phyloP scores from a whole-genome alignment of 2,329 filamentous ascomycete genomes.

The Onygena corvina region DNA sequence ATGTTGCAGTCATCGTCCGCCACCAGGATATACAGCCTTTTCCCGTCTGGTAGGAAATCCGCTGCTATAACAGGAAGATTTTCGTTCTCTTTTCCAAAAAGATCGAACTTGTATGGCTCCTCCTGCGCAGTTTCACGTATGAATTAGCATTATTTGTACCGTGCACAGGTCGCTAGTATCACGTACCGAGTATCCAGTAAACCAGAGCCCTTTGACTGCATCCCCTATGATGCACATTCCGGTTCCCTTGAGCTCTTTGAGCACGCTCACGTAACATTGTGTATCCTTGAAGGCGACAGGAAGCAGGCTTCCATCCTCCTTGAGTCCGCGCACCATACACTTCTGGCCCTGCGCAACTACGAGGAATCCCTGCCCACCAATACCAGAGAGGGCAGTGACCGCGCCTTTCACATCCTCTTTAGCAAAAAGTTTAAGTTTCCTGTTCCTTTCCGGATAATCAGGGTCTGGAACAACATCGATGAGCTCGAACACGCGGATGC shows the following conservation, averaged over 20 bases:
- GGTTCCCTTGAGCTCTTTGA: constrained; percentile 70
- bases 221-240: constrained; percentile 82
- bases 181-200: constrained; percentile 71
- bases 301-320: constrained; percentile 83
- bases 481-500: constrained; percentile 82
- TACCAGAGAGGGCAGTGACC: constrained; percentile 72
- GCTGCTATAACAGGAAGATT: constrained; percentile 66
- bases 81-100: constrained; percentile 77
- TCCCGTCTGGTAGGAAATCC: constrained; percentile 78
- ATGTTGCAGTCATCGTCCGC: constrained; percentile 76
- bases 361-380: constrained; percentile 78
- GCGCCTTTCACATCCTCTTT: constrained; percentile 87
- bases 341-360: constrained; percentile 91
- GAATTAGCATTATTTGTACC: too few species aligned
- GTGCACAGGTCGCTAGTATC: not conserved
- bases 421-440: constrained; percentile 70
- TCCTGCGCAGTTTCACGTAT: constrained; percentile 49
- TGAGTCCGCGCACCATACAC: constrained; percentile 88
- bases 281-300: constrained; percentile 97
- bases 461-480: constrained; percentile 86
- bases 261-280: constrained; percentile 80
- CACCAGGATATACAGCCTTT: constrained; percentile 69
- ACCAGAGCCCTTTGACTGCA: constrained; percentile 88
- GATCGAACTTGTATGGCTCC: constrained; percentile 88
- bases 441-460: constrained; percentile 70